Base-by-base conservation (phyloP, 805 yeast genomes). In the Saccharomycopsis lassenensis region DNA sequence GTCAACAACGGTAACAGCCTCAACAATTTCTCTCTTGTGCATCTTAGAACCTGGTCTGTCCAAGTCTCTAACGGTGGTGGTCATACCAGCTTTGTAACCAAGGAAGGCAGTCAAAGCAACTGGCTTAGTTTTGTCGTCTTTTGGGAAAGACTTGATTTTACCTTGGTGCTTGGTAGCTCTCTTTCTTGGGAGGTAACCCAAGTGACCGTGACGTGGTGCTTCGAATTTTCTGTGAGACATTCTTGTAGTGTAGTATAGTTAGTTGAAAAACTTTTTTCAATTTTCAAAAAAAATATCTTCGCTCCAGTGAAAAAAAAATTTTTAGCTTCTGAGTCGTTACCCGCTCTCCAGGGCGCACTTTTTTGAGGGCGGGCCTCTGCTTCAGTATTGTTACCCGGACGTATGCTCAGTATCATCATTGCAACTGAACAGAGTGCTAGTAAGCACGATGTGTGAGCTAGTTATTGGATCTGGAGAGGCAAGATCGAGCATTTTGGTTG, bases 221-320 rank as follows among this genome's bases (percentile, higher is more conserved):
- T 91, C 97, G 91, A 64, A 91, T 81, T 91, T 91, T 82, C 99
- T 85, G 91, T 91, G 99, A 68, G 98, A 91, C 99, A 91, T 91
- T 48, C 48, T 58, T 48, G 19, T 7, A 10, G 19, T 16, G 15
- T 14, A 15, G 19, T 29, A 12, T n/a, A 29, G n/a, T 8, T 6
- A 22, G 32, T 29, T n/a, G 11, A 26, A 18, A 26, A 11, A n/a
- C n/a, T n/a, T n/a, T n/a, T n/a, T n/a, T n/a, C n/a, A n/a, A n/a
- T n/a, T n/a, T n/a, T n/a, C n/a, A n/a, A n/a, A n/a, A n/a, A n/a
- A n/a, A n/a, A n/a, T n/a, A n/a, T n/a, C n/a, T n/a, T n/a, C n/a
- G n/a, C n/a, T n/a, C n/a, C 11, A 36, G 18, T 19, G n/a, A 14
- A 19, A n/a, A 32, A 24, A 36, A 31, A n/a, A n/a, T 4, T 24